Base-by-base conservation (phyloP, 2,329 filamentous ascomycete genomes). In the Aspergillus japonicus region DNA sequence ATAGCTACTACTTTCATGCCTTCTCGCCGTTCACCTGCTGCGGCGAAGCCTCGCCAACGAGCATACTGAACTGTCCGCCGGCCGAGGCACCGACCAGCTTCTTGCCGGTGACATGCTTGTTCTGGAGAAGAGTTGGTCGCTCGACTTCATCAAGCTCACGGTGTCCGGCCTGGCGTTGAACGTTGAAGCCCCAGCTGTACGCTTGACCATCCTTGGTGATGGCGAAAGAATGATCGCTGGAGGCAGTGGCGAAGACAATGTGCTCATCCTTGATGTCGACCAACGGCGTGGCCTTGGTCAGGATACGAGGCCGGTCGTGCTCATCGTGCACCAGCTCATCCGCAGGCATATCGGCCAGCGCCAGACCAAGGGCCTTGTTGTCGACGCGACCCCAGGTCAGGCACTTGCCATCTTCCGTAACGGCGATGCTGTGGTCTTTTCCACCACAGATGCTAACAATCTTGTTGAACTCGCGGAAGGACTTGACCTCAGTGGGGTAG, bases 181-280 rank as follows among this genome's bases (percentile, higher is more conserved):
- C 90, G 82, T 95, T 95, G 21, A 91, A 81, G 21, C 91, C 91
- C 90, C 90, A 95, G 0, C 86, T 84, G 76, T 85, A 92, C 26
- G 91, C 87, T n/a, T 82, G 78, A 21, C 86, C 85, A 26, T 86
- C 82, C 62, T 85, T 84, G 63, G 82, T 82, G 51, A 90, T 83
- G 53, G 86, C 87, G 68, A 95, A 91, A 68, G 86, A 89, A 78
- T 94, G 90, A 74, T 92, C 92, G 5, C 52, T 42, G 3, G 58
- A 62, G 8, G 59, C 53, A 2, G 54, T 52, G 10, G 52, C 59
- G 29, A 24, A 56, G 33, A 54, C 24, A 10, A 62, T 42, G 29
- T 54, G 39, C 39, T 44, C 29, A 4, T 56, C 56, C 19, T 59
- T 51, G 26, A 63, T 56, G 11, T 26, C 50, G 5, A 39, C 47